These are phyloP conservation scores for Botryosphaeria dothidea DNA, from an alignment of 2,329 filamentous ascomycete species.

Conservation along the genomic window DNA sequence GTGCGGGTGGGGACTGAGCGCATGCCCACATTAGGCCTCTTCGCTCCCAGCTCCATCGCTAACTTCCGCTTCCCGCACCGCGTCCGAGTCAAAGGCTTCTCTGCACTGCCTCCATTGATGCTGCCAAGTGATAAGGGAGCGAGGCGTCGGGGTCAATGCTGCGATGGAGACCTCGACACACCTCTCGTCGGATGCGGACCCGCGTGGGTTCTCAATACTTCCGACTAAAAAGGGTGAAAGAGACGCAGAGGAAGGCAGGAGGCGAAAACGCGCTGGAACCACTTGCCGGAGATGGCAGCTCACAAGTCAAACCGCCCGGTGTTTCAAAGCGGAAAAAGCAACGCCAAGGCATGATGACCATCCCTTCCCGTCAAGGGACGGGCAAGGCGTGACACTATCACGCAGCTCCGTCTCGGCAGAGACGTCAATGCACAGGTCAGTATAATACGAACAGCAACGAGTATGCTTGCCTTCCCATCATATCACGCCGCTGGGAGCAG, in stretches of 20 bases:
- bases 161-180: not conserved
- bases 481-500: no score
- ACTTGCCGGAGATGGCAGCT: no score
- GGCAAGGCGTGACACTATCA: not conserved
- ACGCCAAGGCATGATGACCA: not conserved
- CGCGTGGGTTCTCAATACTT: no score
- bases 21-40: not conserved
- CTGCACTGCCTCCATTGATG: not conserved
- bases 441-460: not conserved
- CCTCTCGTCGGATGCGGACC: not conserved
- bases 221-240: no score
- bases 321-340: not conserved
- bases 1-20: not conserved
- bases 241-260: not conserved
- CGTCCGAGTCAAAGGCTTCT: not conserved
- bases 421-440: not conserved
- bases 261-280: not conserved
- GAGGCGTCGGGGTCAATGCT: not conserved
- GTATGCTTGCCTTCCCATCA: no score
- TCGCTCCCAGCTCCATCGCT: not conserved
- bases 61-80: not conserved
- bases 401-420: not conserved
- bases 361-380: not conserved
- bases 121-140: slow-evolving; percentile 1
- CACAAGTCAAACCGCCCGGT: no score